Conservation (phyloP, 2,329 filamentous ascomycete species). For the Aspergillus ibericus region DNA sequence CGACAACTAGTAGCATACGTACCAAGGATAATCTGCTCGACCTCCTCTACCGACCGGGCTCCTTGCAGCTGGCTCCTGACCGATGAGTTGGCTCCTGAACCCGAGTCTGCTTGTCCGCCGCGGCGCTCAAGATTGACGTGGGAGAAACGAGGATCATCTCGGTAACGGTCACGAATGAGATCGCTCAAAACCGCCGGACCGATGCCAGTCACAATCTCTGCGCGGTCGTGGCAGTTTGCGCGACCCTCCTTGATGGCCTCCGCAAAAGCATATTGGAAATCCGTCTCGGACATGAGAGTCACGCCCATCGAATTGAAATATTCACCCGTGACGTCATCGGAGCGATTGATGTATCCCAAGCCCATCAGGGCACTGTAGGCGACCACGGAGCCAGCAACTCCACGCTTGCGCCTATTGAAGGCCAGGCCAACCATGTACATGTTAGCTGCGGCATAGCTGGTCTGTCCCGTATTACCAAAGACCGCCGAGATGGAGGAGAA, state of each 20-base stretch:
- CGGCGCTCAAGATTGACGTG: not conserved
- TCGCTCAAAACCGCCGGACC: not conserved
- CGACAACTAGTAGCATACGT: not conserved
- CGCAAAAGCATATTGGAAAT: slow-evolving; percentile 13
- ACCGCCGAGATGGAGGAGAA: slow-evolving; percentile 33
- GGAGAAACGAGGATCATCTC: not conserved
- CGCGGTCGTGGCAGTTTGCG: not conserved
- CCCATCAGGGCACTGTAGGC: slow-evolving; percentile 44
- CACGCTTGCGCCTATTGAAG: slow-evolving; percentile 36
- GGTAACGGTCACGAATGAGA: not conserved
- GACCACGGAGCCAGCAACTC: slow-evolving; percentile 41
- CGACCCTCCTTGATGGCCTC: slow-evolving; percentile 9
- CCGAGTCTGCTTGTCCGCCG: not conserved
- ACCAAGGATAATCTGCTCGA: not conserved
- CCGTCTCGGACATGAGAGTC: slow-evolving; percentile 1
- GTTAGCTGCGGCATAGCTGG: slow-evolving; percentile 51
- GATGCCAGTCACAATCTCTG: not conserved
- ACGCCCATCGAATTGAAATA: not conserved
- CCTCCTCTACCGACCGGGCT: not conserved
- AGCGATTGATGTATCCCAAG: slow-evolving; percentile 42
- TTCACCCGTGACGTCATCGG: not conserved
- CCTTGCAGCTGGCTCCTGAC: not conserved
- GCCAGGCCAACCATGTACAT: slow-evolving; percentile 45
- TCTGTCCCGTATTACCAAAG: slow-evolving; percentile 38
- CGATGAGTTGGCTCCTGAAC: not conserved